Conservation (phyloP, 768 basidiomycete genomes). For the Kwoniella sp. region DNA sequence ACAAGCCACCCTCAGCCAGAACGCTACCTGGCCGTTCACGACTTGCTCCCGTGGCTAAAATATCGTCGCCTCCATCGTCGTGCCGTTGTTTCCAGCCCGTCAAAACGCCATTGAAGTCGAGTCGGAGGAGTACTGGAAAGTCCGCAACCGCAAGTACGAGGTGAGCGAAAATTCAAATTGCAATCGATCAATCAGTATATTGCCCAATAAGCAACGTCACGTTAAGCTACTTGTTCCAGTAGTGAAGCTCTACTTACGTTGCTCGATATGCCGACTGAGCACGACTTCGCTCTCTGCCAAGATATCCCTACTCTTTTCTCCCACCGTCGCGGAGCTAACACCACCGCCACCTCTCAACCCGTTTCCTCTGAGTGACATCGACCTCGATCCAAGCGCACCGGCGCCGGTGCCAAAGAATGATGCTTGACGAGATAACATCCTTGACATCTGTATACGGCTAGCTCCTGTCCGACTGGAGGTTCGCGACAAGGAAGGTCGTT, state of each 20-base stretch:
- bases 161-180: too few relatives aligned
- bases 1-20: constrained; percentile 33
- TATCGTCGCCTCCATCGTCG: constrained; percentile 26
- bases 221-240: neutral
- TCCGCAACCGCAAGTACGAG: neutral
- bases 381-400: constrained; percentile 44
- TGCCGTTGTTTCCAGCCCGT: constrained; percentile 27
- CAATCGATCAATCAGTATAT: too few relatives aligned
- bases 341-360: too few relatives aligned
- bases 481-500: constrained; percentile 57
- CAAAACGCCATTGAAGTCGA: constrained; percentile 71
- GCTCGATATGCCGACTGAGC: constrained; percentile 77
- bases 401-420: neutral
- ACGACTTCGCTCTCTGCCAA: constrained; percentile 65
- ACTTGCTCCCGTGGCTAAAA: neutral
- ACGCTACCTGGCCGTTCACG: constrained; percentile 18
- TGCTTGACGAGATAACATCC: constrained; percentile 32
- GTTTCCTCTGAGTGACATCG: constrained; percentile 29
- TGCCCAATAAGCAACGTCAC: too few relatives aligned
- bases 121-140: constrained; percentile 64
- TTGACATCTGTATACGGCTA: constrained; percentile 19
- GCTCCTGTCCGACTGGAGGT: constrained; percentile 15
- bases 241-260: constrained; percentile 52
- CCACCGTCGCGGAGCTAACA: constrained; percentile 24
- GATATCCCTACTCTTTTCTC: constrained; percentile 60